Conservation (phyloP, 2,329 filamentous ascomycete species). For the Teratosphaeriaceae sp. region DNA sequence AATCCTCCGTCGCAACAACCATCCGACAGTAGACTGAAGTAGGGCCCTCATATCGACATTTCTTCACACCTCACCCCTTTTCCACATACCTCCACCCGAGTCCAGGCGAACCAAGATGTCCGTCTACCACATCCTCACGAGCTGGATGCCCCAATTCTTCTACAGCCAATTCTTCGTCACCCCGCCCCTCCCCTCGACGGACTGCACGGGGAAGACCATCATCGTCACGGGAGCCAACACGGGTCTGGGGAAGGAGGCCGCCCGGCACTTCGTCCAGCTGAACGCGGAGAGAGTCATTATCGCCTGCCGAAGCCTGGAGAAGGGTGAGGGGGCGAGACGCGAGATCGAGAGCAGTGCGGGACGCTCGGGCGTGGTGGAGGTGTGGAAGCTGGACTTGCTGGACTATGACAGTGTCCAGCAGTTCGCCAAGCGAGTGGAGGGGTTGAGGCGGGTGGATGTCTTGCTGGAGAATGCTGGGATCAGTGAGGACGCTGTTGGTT, state of each 20-base stretch:
- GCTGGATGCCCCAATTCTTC: slow-evolving; percentile 28
- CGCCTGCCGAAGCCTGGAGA: slow-evolving; percentile 36
- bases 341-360: slow-evolving; percentile 33
- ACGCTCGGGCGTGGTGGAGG: slow-evolving; percentile 32
- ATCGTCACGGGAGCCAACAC: slow-evolving; percentile 45
- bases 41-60: too few relatives aligned
- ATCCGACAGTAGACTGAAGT: too few relatives aligned
- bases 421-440: slow-evolving; percentile 29
- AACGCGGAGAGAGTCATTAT: slow-evolving; percentile 39
- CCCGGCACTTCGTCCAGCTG: slow-evolving; percentile 36
- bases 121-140: not conserved
- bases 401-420: slow-evolving; percentile 33
- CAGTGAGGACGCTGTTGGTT: not conserved
- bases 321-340: slow-evolving; percentile 39
- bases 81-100: too few relatives aligned
- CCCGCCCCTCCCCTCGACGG: slow-evolving; percentile 26
- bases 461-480: slow-evolving; percentile 35
- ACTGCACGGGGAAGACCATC: slow-evolving; percentile 31
- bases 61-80: too few relatives aligned
- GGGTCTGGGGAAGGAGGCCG: slow-evolving; percentile 41
- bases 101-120: slow-evolving; percentile 1
- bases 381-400: slow-evolving; percentile 41
- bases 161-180: slow-evolving; percentile 35
- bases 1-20: too few relatives aligned
- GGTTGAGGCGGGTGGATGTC: slow-evolving; percentile 29